These are phyloP conservation scores for Candida gigantensis DNA, from an alignment of 1,139 yeast genomes.

Conservation along the genomic window DNA sequence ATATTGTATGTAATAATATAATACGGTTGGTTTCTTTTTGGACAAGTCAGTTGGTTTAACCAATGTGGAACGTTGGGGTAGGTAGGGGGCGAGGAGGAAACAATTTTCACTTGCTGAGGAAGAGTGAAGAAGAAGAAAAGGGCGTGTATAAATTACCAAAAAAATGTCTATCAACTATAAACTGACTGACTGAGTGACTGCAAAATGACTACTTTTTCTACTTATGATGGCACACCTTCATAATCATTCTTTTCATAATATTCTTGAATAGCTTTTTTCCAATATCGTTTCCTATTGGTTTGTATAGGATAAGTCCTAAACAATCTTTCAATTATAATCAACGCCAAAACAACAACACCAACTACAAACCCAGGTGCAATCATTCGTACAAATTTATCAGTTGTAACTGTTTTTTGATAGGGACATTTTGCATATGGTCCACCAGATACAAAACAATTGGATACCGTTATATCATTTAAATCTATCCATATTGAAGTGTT, in stretches of 20 bases:
- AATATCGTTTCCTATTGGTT: constrained; percentile 40
- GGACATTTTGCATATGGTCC: constrained; percentile 83
- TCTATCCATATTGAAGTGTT: constrained; percentile 71
- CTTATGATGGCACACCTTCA: constrained; percentile 48
- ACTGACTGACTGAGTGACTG: no score
- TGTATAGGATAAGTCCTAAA: constrained; percentile 40
- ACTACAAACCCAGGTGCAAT: constrained; percentile 68
- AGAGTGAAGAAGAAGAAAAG: no score
- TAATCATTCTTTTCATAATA: constrained; percentile 40
- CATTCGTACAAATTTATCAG: constrained; percentile 59
- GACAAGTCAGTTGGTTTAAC: background rate
- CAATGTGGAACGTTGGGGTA: background rate
- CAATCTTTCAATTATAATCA: constrained; percentile 40
- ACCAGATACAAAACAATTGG: constrained; percentile 84
- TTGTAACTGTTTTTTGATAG: constrained; percentile 57
- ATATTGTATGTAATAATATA: no score
- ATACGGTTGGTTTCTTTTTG: background rate
- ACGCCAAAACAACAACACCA: constrained; percentile 47
- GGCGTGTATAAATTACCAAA: no score
- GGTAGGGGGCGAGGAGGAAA: background rate
- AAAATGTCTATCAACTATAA: no score
- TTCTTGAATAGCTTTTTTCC: constrained; percentile 40
- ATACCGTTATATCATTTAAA: constrained; percentile 72
- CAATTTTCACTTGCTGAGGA: no score
- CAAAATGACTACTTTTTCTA: no score